A percentile compares a stretch with the other conserved stretches of the same genome.
These are phyloP conservation scores for Suillus sp. DNA, from an alignment of 768 basidiomycete genomes.

Conservation along the genomic window DNA sequence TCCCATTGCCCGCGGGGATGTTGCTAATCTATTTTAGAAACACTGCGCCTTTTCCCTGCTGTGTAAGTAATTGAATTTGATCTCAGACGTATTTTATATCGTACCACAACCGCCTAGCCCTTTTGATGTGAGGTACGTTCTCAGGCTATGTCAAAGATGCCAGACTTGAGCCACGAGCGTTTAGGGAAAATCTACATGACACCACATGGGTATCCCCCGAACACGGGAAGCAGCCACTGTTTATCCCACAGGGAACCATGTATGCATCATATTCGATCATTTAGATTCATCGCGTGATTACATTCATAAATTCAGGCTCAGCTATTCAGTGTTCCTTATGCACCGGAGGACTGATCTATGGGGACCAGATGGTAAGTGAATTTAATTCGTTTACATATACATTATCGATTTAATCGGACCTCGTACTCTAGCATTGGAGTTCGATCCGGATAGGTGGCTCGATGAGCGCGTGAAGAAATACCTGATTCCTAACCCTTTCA, in stretches of 20 bases:
- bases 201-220: conserved; percentile 28
- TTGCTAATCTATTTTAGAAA: conserved; percentile 25
- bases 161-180: background rate
- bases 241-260: conserved; percentile 29
- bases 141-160: background rate
- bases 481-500: conserved; percentile 41
- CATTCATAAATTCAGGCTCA: conserved; percentile 21
- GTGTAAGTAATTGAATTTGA: conserved; percentile 24
- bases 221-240: conserved; percentile 30
- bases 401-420: background rate
- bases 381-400: background rate
- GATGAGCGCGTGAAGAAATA: conserved; percentile 38
- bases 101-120: conserved; percentile 26
- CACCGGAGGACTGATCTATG: conserved; percentile 41
- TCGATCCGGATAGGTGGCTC: conserved; percentile 45
- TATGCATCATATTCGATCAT: conserved; percentile 9
- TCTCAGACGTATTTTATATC: background rate
- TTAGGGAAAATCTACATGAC: conserved; percentile 26
- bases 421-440: conserved; percentile 26
- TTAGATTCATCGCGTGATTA: background rate
- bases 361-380: conserved; percentile 36
- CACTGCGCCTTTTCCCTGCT: conserved; percentile 35
- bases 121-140: conserved; percentile 33
- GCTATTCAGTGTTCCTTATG: conserved; percentile 34
- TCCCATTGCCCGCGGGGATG: background rate